Conservation (phyloP, 2,329 filamentous ascomycete species). For the Hypoxylon sp. region DNA sequence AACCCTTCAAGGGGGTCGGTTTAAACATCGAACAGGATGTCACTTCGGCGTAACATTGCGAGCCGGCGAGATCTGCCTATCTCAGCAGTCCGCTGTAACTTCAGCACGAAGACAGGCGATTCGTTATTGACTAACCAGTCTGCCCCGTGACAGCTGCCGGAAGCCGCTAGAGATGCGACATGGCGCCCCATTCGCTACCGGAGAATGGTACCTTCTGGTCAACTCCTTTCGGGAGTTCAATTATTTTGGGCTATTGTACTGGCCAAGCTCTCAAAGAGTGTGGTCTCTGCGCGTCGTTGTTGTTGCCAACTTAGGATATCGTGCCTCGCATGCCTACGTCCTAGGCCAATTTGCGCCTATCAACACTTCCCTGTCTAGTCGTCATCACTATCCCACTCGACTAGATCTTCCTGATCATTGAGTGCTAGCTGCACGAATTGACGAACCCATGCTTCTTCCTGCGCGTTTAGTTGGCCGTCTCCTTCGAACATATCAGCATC, state of each 20-base stretch:
- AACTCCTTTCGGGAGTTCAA: conserved; percentile 48
- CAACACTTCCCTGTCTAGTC: conserved; percentile 43
- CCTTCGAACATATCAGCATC: conserved; percentile 43
- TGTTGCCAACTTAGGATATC: conserved; percentile 48
- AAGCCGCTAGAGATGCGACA: conserved; percentile 49
- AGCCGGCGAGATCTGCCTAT: conserved; percentile 47
- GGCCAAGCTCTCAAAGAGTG: conserved; percentile 36
- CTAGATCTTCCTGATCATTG: conserved; percentile 66
- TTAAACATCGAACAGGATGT: conserved; percentile 40
- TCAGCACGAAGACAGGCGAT: conserved; percentile 39
- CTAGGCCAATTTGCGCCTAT: conserved; percentile 42
- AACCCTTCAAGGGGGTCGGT: conserved; percentile 38
- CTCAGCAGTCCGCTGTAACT: conserved; percentile 43
- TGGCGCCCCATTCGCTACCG: conserved; percentile 46
- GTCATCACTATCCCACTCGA: conserved; percentile 62
- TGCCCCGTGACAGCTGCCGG: conserved; percentile 50
- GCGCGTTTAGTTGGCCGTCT: conserved; percentile 60
- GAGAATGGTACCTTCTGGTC: conserved; percentile 36
- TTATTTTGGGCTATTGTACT: conserved; percentile 42
- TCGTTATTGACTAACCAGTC: conserved; percentile 37
- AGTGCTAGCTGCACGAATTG: conserved; percentile 69
- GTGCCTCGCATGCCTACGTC: conserved; percentile 41
- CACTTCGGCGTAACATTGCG: conserved; percentile 44
- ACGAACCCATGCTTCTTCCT: conserved; percentile 67
- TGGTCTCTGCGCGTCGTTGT: conserved; percentile 35